Evolutionary conservation across 169 alveolate species (phyloP).

Genomic region (Condylostoma magnum): DNA sequence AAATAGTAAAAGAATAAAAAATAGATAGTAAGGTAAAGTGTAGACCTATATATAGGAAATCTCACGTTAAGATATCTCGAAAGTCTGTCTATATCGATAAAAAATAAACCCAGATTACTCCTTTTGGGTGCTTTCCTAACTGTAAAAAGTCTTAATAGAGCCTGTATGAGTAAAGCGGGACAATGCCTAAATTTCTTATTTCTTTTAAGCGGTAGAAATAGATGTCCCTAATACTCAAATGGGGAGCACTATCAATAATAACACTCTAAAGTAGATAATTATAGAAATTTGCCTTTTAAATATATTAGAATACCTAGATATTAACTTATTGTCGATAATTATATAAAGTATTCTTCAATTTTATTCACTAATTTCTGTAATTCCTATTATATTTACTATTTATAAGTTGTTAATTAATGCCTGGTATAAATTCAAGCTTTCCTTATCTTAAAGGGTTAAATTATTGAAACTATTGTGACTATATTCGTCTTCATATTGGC

Average conservation of each 20-base stretch:
- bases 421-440: too few relatives aligned
- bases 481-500: too few relatives aligned
- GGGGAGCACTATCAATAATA: neutral
- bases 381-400: too few relatives aligned
- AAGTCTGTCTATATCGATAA: constrained; percentile 8
- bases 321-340: too few relatives aligned
- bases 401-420: too few relatives aligned
- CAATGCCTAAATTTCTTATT: constrained; percentile 18
- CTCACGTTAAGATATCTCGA: neutral
- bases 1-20: neutral
- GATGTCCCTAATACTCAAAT: neutral
- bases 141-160: neutral
- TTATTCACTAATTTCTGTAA: too few relatives aligned
- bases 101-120: constrained; percentile 13
- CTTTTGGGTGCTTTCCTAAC: neutral
- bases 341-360: too few relatives aligned
- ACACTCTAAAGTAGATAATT: neutral
- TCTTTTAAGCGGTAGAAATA: neutral
- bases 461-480: too few relatives aligned
- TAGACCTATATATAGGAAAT: neutral
- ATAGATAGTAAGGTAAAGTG: neutral
- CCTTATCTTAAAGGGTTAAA: too few relatives aligned
- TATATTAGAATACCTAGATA: too few relatives aligned
- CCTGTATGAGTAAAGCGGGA: neutral
- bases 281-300: neutral